Evolutionary conservation across 768 basidiomycete genomes (phyloP), one percentile per base, ranked within the genome.

Genomic region (Clavaria fumosa): DNA sequence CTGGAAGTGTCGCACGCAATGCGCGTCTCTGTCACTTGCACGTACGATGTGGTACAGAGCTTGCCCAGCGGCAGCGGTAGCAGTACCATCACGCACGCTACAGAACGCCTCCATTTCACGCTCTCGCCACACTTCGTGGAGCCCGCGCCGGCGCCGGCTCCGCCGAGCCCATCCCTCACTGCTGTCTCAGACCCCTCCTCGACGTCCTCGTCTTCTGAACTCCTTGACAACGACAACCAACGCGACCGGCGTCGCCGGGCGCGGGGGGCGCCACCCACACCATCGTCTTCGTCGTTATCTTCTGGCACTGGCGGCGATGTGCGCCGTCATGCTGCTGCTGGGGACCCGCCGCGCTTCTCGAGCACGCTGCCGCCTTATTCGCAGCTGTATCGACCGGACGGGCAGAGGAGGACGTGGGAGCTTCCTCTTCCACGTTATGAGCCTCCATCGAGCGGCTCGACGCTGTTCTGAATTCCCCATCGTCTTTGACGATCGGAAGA

Each of bases 381-480:
- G 4, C 80, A 84, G 45, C 62, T 88, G 14, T 88, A 76, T 57
- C 59, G 85, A 49, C 48, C 61, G 12, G 79, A 81, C 46, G 84
- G 85, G 12, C 76, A 83, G 37, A 66, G 66, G 38, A 79, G 73
- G 57, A 62, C 80, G n/a, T n/a, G n/a, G n/a, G n/a, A n/a, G n/a
- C n/a, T n/a, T n/a, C 76, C 73, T 10, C 56, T 82, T 30, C 83
- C 82, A 0, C 59, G 68, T 17, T 82, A 82, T 49, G 69, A 68
- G 11, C 75, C 70, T 38, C 33, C 14, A 15, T 23, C 39, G 9
- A 7, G 18, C 11, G 17, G 34, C 6, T 17, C 26, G 7, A 21
- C 33, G 5, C 22, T 21, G 21, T 38, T 30, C 15, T 11, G n/a
- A n/a, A n/a, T n/a, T n/a, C n/a, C n/a, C n/a, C n/a, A n/a, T n/a